Evolutionary conservation across 2,329 filamentous ascomycete genomes (phyloP).

Genomic region (Fusarium equiseti): DNA sequence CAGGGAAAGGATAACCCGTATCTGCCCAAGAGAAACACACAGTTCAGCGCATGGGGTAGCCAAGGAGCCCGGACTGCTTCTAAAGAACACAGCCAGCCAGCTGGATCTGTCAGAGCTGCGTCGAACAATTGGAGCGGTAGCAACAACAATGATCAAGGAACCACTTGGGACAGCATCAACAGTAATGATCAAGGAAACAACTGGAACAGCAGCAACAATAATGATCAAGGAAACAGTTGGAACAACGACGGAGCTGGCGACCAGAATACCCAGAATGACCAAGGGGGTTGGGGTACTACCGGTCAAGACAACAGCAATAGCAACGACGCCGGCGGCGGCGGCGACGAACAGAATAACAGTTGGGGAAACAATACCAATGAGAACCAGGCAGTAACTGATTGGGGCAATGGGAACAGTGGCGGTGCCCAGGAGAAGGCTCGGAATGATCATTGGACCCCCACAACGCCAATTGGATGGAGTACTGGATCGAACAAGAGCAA

Average conservation of each 20-base stretch:
- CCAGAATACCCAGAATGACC: slow-evolving; percentile 10
- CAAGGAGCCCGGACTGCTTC: slow-evolving; percentile 21
- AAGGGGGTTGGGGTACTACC: neutral
- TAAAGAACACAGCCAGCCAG: slow-evolving; percentile 15
- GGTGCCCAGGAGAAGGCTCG: slow-evolving; percentile 1
- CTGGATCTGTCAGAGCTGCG: slow-evolving; percentile 25
- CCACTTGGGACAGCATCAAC: slow-evolving; percentile 17
- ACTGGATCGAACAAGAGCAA: slow-evolving; percentile 37
- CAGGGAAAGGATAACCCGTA: slow-evolving; percentile 47
- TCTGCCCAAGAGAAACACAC: slow-evolving; percentile 32
- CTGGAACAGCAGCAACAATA: slow-evolving; percentile 21
- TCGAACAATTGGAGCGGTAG: slow-evolving; percentile 31
- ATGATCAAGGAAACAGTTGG: slow-evolving; percentile 18
- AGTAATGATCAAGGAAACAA: slow-evolving; percentile 11
- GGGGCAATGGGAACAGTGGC: slow-evolving; percentile 18
- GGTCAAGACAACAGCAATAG: slow-evolving; percentile 4
- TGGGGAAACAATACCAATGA: slow-evolving; percentile 10
- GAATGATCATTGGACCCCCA: slow-evolving; percentile 1
- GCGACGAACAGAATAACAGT: slow-evolving; percentile 5
- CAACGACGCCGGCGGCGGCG: neutral
- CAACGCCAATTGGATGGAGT: slow-evolving; percentile 5
- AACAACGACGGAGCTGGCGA: slow-evolving; percentile 27
- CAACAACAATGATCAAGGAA: slow-evolving; percentile 21
- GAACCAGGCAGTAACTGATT: slow-evolving; percentile 16
- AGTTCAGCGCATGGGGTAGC: slow-evolving; percentile 35